phyloP scores from a whole-genome alignment of 257 asterid species.

The Solanum bulbocastanum region DNA sequence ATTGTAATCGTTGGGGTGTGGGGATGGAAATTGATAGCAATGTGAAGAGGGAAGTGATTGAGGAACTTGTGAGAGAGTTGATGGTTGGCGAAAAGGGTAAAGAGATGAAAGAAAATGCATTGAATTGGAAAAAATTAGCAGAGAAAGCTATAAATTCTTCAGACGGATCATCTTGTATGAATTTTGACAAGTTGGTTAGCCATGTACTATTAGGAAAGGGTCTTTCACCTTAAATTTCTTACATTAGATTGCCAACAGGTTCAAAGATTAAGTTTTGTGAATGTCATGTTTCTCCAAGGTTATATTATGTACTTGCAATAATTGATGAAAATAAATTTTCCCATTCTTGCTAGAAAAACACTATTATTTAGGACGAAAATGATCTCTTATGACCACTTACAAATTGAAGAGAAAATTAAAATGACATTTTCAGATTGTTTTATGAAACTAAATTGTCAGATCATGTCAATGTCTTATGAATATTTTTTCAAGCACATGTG shows the following conservation, averaged over 20 bases:
- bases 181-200: constrained; percentile 10
- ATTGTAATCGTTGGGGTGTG: constrained; percentile 3
- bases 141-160: neutral
- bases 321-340: neutral
- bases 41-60: constrained; percentile 12
- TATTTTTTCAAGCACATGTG: neutral
- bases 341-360: neutral
- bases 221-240: neutral
- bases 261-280: neutral
- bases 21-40: constrained; percentile 16
- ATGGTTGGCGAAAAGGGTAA: constrained; percentile 8
- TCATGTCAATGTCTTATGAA: neutral
- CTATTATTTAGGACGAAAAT: too few relatives aligned
- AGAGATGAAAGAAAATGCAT: constrained; percentile 9
- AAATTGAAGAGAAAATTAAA: neutral
- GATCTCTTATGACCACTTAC: neutral
- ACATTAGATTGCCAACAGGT: neutral
- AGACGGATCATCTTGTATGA: constrained; percentile 3
- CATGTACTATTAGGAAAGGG: constrained; percentile 1
- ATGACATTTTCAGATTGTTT: neutral
- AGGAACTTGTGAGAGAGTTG: constrained; percentile 12
- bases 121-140: constrained; percentile 9
- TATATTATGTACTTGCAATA: neutral
- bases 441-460: neutral
- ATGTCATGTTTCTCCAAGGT: neutral